A percentile compares a stretch with the other conserved stretches of the same genome.
phyloP scores from a whole-genome alignment of 2,329 filamentous ascomycete genomes.

The Fusarium hostae region DNA sequence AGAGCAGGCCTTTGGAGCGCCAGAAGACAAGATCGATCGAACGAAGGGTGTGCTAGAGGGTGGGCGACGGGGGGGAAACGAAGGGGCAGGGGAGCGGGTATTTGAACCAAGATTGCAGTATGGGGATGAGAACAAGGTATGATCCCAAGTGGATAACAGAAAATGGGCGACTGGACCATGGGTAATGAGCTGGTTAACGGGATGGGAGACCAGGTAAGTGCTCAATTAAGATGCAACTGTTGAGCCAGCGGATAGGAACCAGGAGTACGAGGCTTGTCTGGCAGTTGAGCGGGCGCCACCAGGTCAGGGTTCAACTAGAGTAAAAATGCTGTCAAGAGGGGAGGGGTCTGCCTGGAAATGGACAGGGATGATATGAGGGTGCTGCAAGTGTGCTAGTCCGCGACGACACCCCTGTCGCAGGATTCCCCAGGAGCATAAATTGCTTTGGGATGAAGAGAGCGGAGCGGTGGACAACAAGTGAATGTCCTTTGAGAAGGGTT shows the following conservation, averaged over 20 bases:
- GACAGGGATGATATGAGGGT: conserved; percentile 38
- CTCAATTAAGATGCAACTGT: conserved; percentile 31
- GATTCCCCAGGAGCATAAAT: conserved; percentile 39
- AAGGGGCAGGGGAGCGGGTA: conserved; percentile 49
- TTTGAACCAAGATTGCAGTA: conserved; percentile 49
- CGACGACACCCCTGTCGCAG: conserved; percentile 39
- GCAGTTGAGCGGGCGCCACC: conserved; percentile 38
- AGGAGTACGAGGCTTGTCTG: conserved; percentile 40
- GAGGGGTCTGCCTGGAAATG: conserved; percentile 31
- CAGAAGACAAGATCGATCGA: conserved; percentile 47
- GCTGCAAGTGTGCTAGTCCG: conserved; percentile 34
- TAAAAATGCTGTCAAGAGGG: conserved; percentile 8
- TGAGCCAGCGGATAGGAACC: conserved; percentile 41
- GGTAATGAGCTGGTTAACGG: conserved; percentile 47
- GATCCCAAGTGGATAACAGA: conserved; percentile 51
- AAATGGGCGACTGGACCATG: conserved; percentile 37
- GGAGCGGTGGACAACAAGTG: conserved; percentile 40
- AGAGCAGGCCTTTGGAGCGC: conserved; percentile 41
- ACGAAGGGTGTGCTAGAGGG: conserved; percentile 45
- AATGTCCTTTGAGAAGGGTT: conserved; percentile 28
- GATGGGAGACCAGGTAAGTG: conserved; percentile 41
- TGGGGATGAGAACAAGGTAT: conserved; percentile 48
- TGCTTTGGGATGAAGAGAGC: conserved; percentile 38
- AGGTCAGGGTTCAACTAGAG: conserved; percentile 32
- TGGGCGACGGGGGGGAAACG: conserved; percentile 46